Evolutionary conservation across 2,329 filamentous ascomycete species (phyloP).

Genomic region (Cladosporium colombiae): DNA sequence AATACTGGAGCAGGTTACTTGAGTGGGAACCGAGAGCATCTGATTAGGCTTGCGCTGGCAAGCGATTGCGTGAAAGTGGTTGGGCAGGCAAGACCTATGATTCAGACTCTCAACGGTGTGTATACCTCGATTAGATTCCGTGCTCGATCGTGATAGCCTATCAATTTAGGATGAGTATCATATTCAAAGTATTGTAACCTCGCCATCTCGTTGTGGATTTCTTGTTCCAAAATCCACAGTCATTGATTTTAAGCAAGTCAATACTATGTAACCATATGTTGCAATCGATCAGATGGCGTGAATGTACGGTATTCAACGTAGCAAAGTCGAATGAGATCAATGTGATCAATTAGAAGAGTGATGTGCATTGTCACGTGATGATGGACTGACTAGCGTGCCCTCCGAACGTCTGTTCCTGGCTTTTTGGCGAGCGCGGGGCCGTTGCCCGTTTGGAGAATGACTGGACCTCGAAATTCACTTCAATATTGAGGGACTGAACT

Average conservation of each 20-base stretch:
- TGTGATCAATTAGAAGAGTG: background rate
- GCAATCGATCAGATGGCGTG: no score
- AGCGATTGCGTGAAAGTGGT: background rate
- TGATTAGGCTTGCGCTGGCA: no score
- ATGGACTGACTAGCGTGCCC: background rate
- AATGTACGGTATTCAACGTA: no score
- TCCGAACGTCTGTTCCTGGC: background rate
- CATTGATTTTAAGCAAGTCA: no score
- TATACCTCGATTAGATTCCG: background rate
- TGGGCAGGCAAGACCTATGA: background rate
- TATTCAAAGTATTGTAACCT: background rate
- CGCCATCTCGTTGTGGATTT: background rate
- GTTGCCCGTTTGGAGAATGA: slow-evolving; percentile 9
- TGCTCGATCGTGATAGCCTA: background rate
- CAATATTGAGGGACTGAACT: background rate
- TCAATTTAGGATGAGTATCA: background rate
- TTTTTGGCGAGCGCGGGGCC: background rate
- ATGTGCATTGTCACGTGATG: background rate
- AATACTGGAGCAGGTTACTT: no score
- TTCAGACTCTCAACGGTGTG: background rate
- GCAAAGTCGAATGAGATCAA: background rate
- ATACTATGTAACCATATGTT: no score
- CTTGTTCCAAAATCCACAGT: no score
- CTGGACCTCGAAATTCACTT: slow-evolving; percentile 4
- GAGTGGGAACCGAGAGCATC: no score